These are phyloP conservation scores for Telopea speciosissima DNA, from an alignment of 177 flowering plant genomes.

Conservation along the genomic window DNA sequence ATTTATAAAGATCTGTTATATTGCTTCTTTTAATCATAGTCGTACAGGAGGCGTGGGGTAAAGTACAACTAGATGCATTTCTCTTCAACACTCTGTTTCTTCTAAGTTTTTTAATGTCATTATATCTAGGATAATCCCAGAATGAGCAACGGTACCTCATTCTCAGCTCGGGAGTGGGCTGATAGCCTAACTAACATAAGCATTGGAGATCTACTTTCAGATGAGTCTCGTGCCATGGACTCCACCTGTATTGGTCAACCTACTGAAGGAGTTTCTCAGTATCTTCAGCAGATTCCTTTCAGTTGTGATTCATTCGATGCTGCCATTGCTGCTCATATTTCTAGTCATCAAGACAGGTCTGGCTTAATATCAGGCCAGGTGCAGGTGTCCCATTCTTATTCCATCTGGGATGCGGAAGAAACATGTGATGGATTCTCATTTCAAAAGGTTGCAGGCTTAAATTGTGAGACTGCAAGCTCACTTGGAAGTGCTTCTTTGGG, in stretches of 20 bases:
- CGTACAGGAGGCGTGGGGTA: neutral
- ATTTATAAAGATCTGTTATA: neutral
- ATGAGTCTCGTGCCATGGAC: constrained; percentile 40
- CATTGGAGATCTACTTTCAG: constrained; percentile 71
- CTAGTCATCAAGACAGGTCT: constrained; percentile 37
- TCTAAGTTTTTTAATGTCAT: constrained; percentile 1
- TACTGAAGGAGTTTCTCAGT: constrained; percentile 27
- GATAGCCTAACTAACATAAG: constrained; percentile 90
- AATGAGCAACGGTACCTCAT: constrained; percentile 25
- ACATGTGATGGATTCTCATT: constrained; percentile 94
- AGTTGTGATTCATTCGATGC: constrained; percentile 95
- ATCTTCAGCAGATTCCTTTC: constrained; percentile 56
- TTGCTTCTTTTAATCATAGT: neutral
- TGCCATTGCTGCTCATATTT: constrained; percentile 89
- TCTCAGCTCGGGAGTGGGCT: constrained; percentile 87
- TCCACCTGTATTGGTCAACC: constrained; percentile 28
- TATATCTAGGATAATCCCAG: constrained; percentile 39
- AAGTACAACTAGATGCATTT: neutral
- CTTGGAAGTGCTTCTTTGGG: constrained; percentile 23
- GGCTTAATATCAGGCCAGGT: constrained; percentile 22
- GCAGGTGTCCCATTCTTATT: constrained; percentile 34
- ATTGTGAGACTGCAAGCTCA: constrained; percentile 17
- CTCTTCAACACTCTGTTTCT: neutral
- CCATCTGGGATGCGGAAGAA: constrained; percentile 96
- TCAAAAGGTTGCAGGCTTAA: constrained; percentile 32